Conservation (phyloP, 2,329 filamentous ascomycete genomes). For the Aspergillus tubingensis region DNA sequence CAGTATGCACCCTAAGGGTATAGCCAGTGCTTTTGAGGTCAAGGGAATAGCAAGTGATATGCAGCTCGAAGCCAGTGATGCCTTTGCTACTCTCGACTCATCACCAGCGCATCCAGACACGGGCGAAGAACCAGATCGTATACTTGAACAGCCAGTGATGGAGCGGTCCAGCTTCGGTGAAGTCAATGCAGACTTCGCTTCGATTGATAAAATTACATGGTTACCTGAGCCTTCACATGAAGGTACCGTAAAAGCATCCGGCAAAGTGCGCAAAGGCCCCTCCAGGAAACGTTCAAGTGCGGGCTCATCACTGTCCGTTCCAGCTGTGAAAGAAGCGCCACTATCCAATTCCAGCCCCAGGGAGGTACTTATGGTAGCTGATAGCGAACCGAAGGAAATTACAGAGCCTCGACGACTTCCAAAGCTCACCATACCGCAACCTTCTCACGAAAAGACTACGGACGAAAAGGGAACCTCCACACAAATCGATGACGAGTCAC, state of each 20-base stretch:
- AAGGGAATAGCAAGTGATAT: neutral
- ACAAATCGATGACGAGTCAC: neutral
- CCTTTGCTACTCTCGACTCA: neutral
- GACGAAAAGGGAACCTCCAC: neutral
- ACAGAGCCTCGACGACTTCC: neutral
- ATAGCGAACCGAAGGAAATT: neutral
- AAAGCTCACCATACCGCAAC: neutral
- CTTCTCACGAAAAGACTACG: neutral
- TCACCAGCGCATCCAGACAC: neutral
- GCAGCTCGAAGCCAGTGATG: neutral
- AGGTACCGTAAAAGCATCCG: neutral
- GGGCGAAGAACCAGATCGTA: neutral
- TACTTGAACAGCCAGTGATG: neutral
- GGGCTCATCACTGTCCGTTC: neutral
- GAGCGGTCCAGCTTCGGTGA: neutral
- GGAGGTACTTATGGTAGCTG: no score
- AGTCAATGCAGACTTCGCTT: neutral
- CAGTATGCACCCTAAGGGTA: neutral
- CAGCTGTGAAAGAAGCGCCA: neutral
- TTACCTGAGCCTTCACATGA: neutral
- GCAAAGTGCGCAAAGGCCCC: neutral
- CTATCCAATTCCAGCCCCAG: neutral
- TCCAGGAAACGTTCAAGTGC: neutral
- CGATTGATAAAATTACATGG: neutral
- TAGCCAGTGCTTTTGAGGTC: neutral